These are phyloP conservation scores for Penicillium sp. DNA, from an alignment of 2,329 filamentous ascomycete genomes.

Conservation along the genomic window DNA sequence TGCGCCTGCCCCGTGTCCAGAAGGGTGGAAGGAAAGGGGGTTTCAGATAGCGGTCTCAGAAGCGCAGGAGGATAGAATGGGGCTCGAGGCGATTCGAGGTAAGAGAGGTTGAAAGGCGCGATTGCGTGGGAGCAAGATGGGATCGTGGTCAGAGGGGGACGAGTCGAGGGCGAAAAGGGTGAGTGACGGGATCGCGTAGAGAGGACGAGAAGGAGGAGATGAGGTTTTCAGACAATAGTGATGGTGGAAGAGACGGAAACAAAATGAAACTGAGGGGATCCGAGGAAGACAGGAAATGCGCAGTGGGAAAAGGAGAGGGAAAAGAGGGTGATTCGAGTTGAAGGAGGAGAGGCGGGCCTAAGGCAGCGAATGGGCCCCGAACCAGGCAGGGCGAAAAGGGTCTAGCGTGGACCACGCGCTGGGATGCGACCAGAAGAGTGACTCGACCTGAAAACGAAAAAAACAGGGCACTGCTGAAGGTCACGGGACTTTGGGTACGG, in stretches of 20 bases:
- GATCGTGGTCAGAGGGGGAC: neutral
- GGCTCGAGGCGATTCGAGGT: constrained; percentile 14
- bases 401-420: constrained; percentile 14
- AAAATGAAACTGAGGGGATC: constrained; percentile 15
- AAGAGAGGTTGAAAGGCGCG: neutral
- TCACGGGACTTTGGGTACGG: neutral
- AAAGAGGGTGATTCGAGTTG: constrained; percentile 25
- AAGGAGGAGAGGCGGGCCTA: constrained; percentile 24
- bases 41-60: constrained; percentile 3
- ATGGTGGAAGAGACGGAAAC: constrained; percentile 6
- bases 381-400: constrained; percentile 17
- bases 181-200: constrained; percentile 19
- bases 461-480: constrained; percentile 1
- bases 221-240: neutral
- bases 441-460: constrained; percentile 14
- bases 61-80: neutral
- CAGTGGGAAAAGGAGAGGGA: constrained; percentile 25
- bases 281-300: constrained; percentile 16
- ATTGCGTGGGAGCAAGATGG: constrained; percentile 10
- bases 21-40: constrained; percentile 13
- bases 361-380: constrained; percentile 25
- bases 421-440: neutral
- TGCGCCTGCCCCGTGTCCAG: constrained; percentile 17
- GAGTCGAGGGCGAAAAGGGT: constrained; percentile 16
- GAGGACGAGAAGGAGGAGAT: constrained; percentile 1